Evolutionary conservation across 73 alveolate species (phyloP).

Genomic region (Paramecium tetraurelia): DNA sequence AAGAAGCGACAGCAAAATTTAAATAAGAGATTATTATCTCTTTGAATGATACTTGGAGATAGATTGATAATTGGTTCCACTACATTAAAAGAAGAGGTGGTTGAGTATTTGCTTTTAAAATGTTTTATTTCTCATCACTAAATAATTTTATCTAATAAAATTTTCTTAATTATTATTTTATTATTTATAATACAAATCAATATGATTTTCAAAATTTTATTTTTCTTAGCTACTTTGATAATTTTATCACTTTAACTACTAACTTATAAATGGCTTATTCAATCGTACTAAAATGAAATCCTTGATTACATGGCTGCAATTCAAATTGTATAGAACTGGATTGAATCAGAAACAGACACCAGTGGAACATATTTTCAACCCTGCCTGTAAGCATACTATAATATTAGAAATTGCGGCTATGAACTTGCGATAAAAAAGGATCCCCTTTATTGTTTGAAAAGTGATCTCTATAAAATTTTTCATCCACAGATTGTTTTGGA

Average conservation of each 20-base stretch:
- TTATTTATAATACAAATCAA: background rate
- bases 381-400: background rate
- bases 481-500: background rate
- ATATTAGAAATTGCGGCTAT: conserved; percentile 17
- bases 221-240: background rate
- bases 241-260: background rate
- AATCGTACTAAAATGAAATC: background rate
- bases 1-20: conserved; percentile 76
- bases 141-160: background rate
- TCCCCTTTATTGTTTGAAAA: background rate
- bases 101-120: background rate
- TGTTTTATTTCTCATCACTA: background rate
- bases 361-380: background rate
- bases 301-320: background rate
- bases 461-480: background rate
- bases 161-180: background rate
- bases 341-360: background rate
- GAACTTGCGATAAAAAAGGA: conserved; percentile 11
- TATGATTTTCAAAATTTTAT: background rate
- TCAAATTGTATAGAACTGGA: background rate
- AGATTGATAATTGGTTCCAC: conserved; percentile 69
- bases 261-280: background rate
- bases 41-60: conserved; percentile 64
- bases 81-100: conserved; percentile 56
- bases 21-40: conserved; percentile 69